phyloP scores from a whole-genome alignment of 768 basidiomycete species.

The Pisolithus albus region DNA sequence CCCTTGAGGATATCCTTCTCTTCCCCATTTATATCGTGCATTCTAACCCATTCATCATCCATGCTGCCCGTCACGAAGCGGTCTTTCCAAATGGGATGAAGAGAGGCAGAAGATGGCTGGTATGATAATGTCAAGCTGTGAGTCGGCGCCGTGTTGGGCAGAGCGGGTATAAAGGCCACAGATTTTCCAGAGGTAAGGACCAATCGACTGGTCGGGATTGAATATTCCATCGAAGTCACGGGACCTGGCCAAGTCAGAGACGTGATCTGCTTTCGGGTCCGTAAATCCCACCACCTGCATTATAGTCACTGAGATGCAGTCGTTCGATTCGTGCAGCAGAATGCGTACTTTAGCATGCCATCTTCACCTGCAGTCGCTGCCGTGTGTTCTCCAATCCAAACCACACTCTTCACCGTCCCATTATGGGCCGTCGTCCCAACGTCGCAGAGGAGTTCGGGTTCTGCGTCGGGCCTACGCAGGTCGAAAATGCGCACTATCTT shows the following conservation, averaged over 20 bases:
- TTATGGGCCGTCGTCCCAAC: conserved; percentile 63
- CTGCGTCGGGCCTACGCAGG: conserved; percentile 77
- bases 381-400: conserved; percentile 86
- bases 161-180: conserved; percentile 83
- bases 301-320: conserved; percentile 10
- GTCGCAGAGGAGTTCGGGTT: conserved; percentile 73
- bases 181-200: conserved; percentile 89
- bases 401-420: conserved; percentile 85
- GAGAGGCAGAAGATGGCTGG: conserved; percentile 87
- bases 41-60: conserved; percentile 93
- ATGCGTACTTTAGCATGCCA: conserved; percentile 70
- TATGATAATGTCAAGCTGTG: conserved; percentile 79
- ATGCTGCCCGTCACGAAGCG: conserved; percentile 89
- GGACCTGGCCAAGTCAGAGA: conserved; percentile 67
- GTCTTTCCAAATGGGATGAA: conserved; percentile 84
- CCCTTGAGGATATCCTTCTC: conserved; percentile 91
- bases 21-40: conserved; percentile 85
- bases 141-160: conserved; percentile 54
- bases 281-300: conserved; percentile 92
- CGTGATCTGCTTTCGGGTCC: conserved; percentile 66
- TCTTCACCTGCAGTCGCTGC: conserved; percentile 92
- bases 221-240: conserved; percentile 93
- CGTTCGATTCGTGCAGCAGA: background rate
- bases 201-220: conserved; percentile 69
- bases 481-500: conserved; percentile 97